Percentiles rank a stretch among this genome's conserved stretches.
Evolutionary conservation across 2,329 filamentous ascomycete genomes (phyloP).

Genomic region (Alternaria alternata): DNA sequence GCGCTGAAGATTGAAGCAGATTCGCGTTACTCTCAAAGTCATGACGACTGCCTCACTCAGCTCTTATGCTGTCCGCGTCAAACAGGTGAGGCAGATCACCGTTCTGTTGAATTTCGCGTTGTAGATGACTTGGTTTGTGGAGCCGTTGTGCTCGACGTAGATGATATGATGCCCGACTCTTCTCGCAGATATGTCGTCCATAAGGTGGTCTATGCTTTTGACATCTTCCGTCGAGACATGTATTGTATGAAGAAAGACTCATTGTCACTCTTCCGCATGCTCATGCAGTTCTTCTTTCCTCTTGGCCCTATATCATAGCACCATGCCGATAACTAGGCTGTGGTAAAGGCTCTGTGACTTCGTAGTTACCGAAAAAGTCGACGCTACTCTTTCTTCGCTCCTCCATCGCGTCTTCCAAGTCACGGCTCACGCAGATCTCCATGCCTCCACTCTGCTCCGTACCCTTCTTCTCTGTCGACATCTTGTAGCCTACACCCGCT

Average conservation of each 20-base stretch:
- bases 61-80: not conserved
- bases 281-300: not conserved
- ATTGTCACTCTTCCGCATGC: not conserved
- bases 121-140: not conserved
- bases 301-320: constrained; percentile 38
- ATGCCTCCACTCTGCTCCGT: constrained; percentile 47
- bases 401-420: constrained; percentile 45
- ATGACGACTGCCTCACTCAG: not conserved
- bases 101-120: not conserved
- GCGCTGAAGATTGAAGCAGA: not conserved
- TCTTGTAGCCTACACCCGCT: constrained; percentile 46
- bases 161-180: not conserved
- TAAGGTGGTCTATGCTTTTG: not conserved
- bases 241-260: not conserved
- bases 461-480: constrained; percentile 43
- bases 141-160: not conserved
- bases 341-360: constrained; percentile 44
- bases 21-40: not conserved
- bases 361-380: constrained; percentile 49
- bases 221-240: not conserved
- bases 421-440: constrained; percentile 46
- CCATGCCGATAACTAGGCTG: constrained; percentile 42
- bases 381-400: constrained; percentile 39
- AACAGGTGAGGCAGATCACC: not conserved
- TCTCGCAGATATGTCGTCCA: not conserved